Evolutionary conservation across 495 filamentous ascomycete species (phyloP), one percentile per base, ranked within the genome.

Genomic region (Xylaria telfairii): DNA sequence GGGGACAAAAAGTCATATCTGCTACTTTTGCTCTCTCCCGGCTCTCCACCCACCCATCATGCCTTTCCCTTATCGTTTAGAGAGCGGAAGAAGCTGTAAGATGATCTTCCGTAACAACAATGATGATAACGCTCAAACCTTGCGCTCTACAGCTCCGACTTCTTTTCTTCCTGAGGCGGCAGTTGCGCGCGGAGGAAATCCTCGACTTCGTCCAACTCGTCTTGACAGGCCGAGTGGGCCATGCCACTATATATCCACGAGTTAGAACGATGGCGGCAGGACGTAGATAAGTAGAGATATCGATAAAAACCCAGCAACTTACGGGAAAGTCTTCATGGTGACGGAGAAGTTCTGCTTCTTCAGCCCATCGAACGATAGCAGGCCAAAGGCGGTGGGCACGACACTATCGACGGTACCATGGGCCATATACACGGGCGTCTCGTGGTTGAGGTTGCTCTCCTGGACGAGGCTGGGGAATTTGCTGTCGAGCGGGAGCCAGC

Each of bases 201-300:
- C 82, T 97, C 94, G 42, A 98, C 81, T 73, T 97, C 91, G 69
- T 94, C 87, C 67, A 98, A 90, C 83, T 98, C 95, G 69, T 89
- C 79, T 6, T 87, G 87, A 76, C 90, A 88, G 1, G 96, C 96
- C 28, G 89, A 91, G 79, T 98, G 95, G 8, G 81, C 81, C 71
- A 98, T 87, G 2, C 86, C 84, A 44, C 91, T 93, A 65, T 46
- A 57, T 34, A 64, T 32, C 30, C 41, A 54, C 61, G 65, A 28
- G 26, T 80, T 65, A 74, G 73, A 47, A 26, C 7, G n/a, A 57
- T 12, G n/a, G 21, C 39, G 3, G 7, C 28, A 7, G 13, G 32
- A 4, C 65, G 59, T 34, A 39, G 34, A 62, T 49, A 7, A 57
- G 30, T 10, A 34, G 10, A 3, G 41, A 51, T 2, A 32, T 37